These are phyloP conservation scores for Hyaloscypha variabilis DNA, from an alignment of 495 filamentous ascomycete genomes.

Conservation along the genomic window DNA sequence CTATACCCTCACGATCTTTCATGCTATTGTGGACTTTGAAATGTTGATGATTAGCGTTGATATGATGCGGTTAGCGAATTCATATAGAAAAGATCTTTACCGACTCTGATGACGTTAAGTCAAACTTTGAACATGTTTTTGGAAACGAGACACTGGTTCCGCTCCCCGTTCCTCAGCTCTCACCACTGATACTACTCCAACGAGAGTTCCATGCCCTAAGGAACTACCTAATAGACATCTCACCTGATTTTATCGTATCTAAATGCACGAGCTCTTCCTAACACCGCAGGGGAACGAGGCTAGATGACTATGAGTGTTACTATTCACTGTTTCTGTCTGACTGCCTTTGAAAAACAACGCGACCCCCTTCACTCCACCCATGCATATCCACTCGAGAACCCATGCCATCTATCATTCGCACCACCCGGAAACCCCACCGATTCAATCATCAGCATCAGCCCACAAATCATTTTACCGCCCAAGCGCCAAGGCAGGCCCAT, in stretches of 20 bases:
- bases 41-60: not conserved
- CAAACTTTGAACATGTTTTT: not conserved
- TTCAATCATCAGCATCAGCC: not conserved
- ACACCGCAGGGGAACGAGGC: not conserved
- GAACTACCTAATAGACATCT: not conserved
- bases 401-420: conserved; percentile 1
- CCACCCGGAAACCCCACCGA: not conserved
- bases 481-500: not conserved
- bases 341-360: not conserved
- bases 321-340: not conserved
- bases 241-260: not conserved
- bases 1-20: not conserved
- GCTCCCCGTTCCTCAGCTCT: too few relatives aligned
- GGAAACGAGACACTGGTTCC: too few relatives aligned
- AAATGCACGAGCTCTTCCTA: not conserved
- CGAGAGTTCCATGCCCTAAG: not conserved
- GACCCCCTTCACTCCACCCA: not conserved
- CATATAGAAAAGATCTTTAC: not conserved
- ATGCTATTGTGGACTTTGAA: not conserved
- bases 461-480: conserved; percentile 3
- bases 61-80: not conserved
- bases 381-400: not conserved
- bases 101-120: not conserved
- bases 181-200: too few relatives aligned
- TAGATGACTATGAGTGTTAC: not conserved